Base-by-base conservation (phyloP, 345 rosid genomes). In the Geranium rotundifolium region DNA sequence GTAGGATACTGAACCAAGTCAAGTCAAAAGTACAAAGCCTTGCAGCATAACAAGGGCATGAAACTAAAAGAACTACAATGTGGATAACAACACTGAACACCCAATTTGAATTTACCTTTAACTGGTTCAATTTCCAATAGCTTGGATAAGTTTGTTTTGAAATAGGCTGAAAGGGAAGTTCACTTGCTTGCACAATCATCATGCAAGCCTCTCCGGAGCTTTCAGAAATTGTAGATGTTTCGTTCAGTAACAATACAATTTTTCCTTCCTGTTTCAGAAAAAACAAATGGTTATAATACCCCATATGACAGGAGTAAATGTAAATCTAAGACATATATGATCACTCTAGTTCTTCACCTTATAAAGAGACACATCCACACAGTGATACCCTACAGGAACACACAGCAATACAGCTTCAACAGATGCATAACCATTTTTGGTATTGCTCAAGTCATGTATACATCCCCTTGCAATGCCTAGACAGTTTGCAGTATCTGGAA, bases 341-440 rank as follows among this genome's bases (percentile, higher is more conserved):
- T 54, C 58, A 52, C 56, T 19, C 30, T 52, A 58, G 65, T 59
- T 65, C 57, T 31, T 78, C 57, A 90, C 97, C 97, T 91, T 91
- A 69, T 91, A 91, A 23, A 91, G 71, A 23, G 96, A 80, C 64
- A 91, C 78, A 72, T 91, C 97, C 57, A 82, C 89, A 65, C 89
- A 86, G 54, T 62, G 70, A 69, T 83, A 83, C 66, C 80, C 91
- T 60, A 73, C 66, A 34, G 95, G 95, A 57, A 91, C 61, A 64
- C 76, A 83, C 65, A 86, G 69, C 71, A 88, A 73, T 61, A 76
- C 70, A 57, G 83, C 87, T 82, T 86, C 96, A 73, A 88, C 59
- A 50, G 80, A 71, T 63, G 77, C 65, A 62, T 69, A 69, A 6
- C 83, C 82, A 70, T 57, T 65, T 59, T 61, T 73, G 34, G 65